Evolutionary conservation across 1,139 yeast species (phyloP), one percentile per base, ranked within the genome.

Genomic region (Geotrichum cucujoidarum): DNA sequence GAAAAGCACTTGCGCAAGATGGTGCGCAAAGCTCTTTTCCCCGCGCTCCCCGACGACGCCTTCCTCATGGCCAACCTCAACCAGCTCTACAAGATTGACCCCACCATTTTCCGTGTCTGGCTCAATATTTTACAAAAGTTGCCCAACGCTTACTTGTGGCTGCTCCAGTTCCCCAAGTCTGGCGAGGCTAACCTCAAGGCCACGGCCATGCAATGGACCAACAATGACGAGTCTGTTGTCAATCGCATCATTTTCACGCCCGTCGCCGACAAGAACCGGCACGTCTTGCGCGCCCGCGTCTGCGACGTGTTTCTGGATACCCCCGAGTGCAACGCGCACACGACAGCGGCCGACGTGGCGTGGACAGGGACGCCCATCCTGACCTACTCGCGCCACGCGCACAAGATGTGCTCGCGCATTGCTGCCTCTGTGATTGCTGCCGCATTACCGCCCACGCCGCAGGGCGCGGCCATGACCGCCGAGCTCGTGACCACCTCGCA

Each of bases 281-380:
- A 65, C 50, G 55, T 65, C 16, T 50, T 60, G 37, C 53, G 69
- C 14, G 61, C 66, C 8, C 54, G 68, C 10, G 62, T 58, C 3
- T 62, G 67, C 29, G 69, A 65, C 49, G 33, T 65, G 41, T 61
- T 65, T 39, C 48, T 65, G 14, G 69, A 65, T 43, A 65, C 69
- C 1, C 69, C 68, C 5, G 69, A 65, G 43, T 65, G 69, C 49
- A 65, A 64, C 45, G 69, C 67, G 8, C 69, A 65, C 47, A 65
- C 69, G n/a, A 65, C 69, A 2, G 67, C 69, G 17, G 65, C 67
- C 0, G 69, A 65, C 48, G 67, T 64, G 21, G 45, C 60, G 35
- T 65, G 69, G 69, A 53, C 62, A 2, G 66, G 67, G 10, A 62
- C 69, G 4, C 69, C 69, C 1, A 58, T 65, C 17, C 50, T 65